Base-by-base conservation (phyloP, 208 protist species). In the Naegleria lovaniensis region DNA sequence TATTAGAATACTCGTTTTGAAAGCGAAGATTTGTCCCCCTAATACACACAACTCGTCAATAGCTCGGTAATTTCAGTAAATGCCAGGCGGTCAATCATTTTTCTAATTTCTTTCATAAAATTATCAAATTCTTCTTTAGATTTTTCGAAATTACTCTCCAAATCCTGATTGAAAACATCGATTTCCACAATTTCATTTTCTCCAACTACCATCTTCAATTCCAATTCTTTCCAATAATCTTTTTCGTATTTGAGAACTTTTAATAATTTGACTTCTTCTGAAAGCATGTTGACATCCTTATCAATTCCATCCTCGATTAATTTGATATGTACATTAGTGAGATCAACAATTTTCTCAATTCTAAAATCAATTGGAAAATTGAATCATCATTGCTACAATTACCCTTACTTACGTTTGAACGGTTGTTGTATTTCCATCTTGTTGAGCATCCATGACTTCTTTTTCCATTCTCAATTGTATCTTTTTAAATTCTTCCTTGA, bases 171-270 rank as follows among this genome's bases (percentile, higher is more conserved):
- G 29, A 90, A 41, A 0, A 51, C 88, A 29, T 90, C 88, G 29
- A 33, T 59, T 19, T 59, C 48, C 11, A 59, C 11, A 52, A 90
- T 51, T 51, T 51, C 88, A 19, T 58, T 41, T 4, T 67, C 55
- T 36, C 88, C 88, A 85, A 90, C 33, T n/a, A 90, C 36, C 40
- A 52, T 67, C n/a, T 90, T 90, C 41, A 90, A 52, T 85, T 90
- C 88, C 29, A 90, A 48, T 52, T 90, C 75, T 19, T 83, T 85
- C 88, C 88, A 90, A 52, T 90, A 85, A 59, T 90, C 39, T 38
- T 90, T 90, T 51, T 83, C 67, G 39, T 90, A 85, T 25, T 39
- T 67, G 11, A 90, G 13, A 15, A 43, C 36, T 51, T 85, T 83
- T 52, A 90, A n/a, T 9, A 90, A 9, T 52, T 90, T 90, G 13